Percentiles rank a stretch among this genome's conserved stretches.
Evolutionary conservation across 805 yeast species (phyloP).

Genomic region (Starmerella powellii): DNA sequence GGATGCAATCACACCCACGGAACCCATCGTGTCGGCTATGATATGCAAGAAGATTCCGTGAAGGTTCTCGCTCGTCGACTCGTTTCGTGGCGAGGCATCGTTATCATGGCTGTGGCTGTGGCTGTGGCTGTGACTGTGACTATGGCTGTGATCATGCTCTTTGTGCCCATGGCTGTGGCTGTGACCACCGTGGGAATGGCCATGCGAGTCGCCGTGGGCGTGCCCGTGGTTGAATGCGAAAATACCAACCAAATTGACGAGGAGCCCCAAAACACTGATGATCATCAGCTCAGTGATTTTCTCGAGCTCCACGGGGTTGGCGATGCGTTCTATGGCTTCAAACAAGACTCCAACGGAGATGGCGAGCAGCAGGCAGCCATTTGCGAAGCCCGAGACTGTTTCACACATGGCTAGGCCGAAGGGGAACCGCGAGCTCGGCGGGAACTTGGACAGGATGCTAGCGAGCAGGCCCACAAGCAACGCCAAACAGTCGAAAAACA

Average conservation of each 20-base stretch:
- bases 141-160: constrained; percentile 5
- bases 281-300: constrained; percentile 73
- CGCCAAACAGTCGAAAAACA: constrained; percentile 92
- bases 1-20: constrained; percentile 91
- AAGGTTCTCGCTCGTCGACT: constrained; percentile 53
- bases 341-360: constrained; percentile 79
- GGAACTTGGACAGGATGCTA: constrained; percentile 48
- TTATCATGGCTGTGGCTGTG: constrained; percentile 10
- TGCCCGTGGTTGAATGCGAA: constrained; percentile 76
- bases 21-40: constrained; percentile 90
- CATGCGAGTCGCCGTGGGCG: constrained; percentile 27
- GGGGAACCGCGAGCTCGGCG: constrained; percentile 62
- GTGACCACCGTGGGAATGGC: constrained; percentile 21
- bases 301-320: constrained; percentile 63
- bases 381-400: constrained; percentile 88
- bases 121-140: constrained; percentile 9
- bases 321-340: constrained; percentile 73
- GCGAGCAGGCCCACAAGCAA: constrained; percentile 82
- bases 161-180: constrained; percentile 5
- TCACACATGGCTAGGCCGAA: constrained; percentile 78
- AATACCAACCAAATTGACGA: constrained; percentile 84
- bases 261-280: constrained; percentile 71
- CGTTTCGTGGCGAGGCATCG: constrained; percentile 17
- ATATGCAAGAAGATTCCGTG: constrained; percentile 89
- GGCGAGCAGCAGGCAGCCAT: constrained; percentile 77